phyloP scores from a whole-genome alignment of 352 stramenopile species.

The Globisporangium okanoganense region DNA sequence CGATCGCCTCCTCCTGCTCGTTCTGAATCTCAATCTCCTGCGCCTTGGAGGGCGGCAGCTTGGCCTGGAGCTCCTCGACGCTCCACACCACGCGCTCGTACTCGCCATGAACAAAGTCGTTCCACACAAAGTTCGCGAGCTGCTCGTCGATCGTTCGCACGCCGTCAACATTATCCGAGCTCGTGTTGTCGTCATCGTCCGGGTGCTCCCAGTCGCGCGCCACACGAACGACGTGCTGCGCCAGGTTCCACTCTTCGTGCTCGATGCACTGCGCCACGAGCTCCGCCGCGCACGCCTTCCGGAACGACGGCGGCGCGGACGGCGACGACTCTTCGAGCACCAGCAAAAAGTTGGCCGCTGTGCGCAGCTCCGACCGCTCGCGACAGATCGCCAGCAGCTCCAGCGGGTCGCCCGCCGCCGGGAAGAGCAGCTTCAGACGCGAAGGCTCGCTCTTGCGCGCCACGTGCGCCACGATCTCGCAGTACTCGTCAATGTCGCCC shows the following conservation, averaged over 20 bases:
- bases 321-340: conserved; percentile 70
- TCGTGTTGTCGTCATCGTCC: conserved; percentile 12
- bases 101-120: conserved; percentile 52
- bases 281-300: conserved; percentile 57
- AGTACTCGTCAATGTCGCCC: conserved; percentile 73
- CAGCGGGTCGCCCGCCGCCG: conserved; percentile 57
- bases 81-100: conserved; percentile 67
- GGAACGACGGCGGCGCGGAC: conserved; percentile 23
- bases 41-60: conserved; percentile 32
- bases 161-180: conserved; percentile 11
- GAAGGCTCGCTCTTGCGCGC: conserved; percentile 83
- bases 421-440: conserved; percentile 66
- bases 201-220: conserved; percentile 72
- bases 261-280: conserved; percentile 69
- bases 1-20: conserved; percentile 20
- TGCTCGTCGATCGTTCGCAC: conserved; percentile 53
- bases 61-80: conserved; percentile 58
- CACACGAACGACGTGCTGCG: conserved; percentile 75
- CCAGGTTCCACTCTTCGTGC: conserved; percentile 70
- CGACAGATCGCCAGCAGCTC: conserved; percentile 60
- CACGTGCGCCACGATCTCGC: conserved; percentile 80
- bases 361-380: conserved; percentile 65
- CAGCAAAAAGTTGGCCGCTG: conserved; percentile 79
- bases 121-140: conserved; percentile 42
- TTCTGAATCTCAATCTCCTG: conserved; percentile 21